Conservation (phyloP, 228 moss, liverwort and hornwort genomes). For the Sphagnum magellanicum region DNA sequence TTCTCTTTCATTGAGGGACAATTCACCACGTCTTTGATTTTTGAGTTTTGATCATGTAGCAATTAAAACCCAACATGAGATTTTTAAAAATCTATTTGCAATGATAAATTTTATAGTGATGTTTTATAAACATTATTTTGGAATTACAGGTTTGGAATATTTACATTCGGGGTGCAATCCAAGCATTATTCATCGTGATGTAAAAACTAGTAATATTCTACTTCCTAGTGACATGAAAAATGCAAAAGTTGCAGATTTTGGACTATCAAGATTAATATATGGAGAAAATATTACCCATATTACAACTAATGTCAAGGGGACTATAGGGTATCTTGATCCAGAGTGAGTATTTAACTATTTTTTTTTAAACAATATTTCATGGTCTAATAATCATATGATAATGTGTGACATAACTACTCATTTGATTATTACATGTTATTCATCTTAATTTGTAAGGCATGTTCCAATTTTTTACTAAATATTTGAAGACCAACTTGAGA, state of each 20-base stretch:
- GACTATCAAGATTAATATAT: slow-evolving; percentile 15
- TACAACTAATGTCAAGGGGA: slow-evolving; percentile 24
- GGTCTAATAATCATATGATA: too few relatives aligned
- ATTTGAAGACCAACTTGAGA: too few relatives aligned
- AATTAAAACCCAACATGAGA: neutral
- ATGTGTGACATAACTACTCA: too few relatives aligned
- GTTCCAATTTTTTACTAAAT: too few relatives aligned
- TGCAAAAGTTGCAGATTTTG: slow-evolving; percentile 31
- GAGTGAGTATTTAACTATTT: slow-evolving; percentile 11
- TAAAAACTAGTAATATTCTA: slow-evolving; percentile 26
- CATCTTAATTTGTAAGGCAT: too few relatives aligned
- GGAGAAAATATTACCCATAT: slow-evolving; percentile 6
- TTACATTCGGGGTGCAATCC: slow-evolving; percentile 27
- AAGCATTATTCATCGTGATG: slow-evolving; percentile 23
- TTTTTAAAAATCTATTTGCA: neutral
- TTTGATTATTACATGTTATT: too few relatives aligned
- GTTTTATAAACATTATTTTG: neutral
- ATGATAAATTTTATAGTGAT: neutral
- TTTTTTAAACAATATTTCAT: too few relatives aligned
- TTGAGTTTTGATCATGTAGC: too few relatives aligned
- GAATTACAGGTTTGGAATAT: slow-evolving; percentile 24
- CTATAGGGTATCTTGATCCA: slow-evolving; percentile 31
- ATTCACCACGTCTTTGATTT: too few relatives aligned
- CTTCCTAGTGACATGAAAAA: slow-evolving; percentile 13
- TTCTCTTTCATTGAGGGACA: too few relatives aligned